Base-by-base conservation (phyloP, 2,329 filamentous ascomycete species). In the Talaromyces sp. region DNA sequence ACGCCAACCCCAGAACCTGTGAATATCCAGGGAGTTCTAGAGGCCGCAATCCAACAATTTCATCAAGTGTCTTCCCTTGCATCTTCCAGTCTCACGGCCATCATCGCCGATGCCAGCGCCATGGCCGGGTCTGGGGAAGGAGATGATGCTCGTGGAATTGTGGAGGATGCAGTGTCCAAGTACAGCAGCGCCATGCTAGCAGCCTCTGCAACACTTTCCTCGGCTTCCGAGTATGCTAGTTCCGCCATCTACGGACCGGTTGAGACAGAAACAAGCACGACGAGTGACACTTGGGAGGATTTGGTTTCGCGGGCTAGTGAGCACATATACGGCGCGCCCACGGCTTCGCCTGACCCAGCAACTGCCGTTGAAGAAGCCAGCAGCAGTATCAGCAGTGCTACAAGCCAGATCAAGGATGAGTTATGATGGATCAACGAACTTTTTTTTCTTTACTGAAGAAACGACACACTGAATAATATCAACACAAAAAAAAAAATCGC, bases 301-400 rank as follows among this genome's bases (percentile, higher is more conserved):
- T 72, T 89, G 1, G 80, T 92, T 42, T 83, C 84, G 6, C 84
- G 84, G 64, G 84, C 90, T 39, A 91, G 88, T 72, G 80, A 83
- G 52, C 86, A 89, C 63, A 80, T 92, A 33, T 93, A 92, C 65
- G 88, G 88, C 28, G 82, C 85, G 22, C 87, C 70, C 36, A 73
- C 73, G 13, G 68, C 69, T 17, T 67, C 71, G 2, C 72, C 73
- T 32, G 75, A 73, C 30, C 78, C 76, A 25, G 72, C 70, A 53
- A 75, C 72, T 53, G 77, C 73, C 7, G 78, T 78, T 2, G 80
- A 79, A 61, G 77, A 81, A 13, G 75, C 77, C 56, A 80, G 78
- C 4, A 82, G 78, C 65, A 79, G 72, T 63, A 76, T 81, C 11
- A 77, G 73, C 65, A 76, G 72, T 64, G 73, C 72, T 11, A 80